Base-by-base conservation (phyloP, 2,329 filamentous ascomycete genomes). In the Fusarium miscanthi region DNA sequence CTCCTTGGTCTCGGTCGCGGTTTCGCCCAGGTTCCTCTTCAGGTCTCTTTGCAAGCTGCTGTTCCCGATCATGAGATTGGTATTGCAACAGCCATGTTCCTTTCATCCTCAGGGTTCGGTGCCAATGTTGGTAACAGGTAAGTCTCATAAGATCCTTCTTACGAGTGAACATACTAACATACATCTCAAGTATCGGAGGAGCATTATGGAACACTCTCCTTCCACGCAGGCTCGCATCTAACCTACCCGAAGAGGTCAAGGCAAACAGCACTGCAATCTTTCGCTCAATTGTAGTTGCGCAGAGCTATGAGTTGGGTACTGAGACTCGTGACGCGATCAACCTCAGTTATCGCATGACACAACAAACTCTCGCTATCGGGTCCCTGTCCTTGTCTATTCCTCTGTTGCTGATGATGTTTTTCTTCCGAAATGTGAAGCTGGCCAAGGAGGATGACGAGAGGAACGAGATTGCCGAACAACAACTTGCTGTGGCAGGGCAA, bases 41-140 rank as follows among this genome's bases (percentile, higher is more conserved):
- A 25, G 77, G 74, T 12, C 77, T 80, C 45, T 76, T 70, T 81
- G 1, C 80, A 82, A 23, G 80, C 78, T 3, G 75, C 77, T 6
- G 77, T 82, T 2, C 52, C 76, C 11, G 61, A 74, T 6, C 74
- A 81, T 25, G 78, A 82, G 4, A 78, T 82, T 19, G 79, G 79
- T 2, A 78, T 81, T 17, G 81, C 77, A 4, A 82, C 79, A 1
- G 77, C 71, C 5, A 74, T 82, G 2, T 82, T 81, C 62, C 80
- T 78, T 30, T 78, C 80, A 0, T 74, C 77, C 0, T 79, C 79
- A 65, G 79, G 79, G 53, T 52, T 80, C 30, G 56, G 80, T 43
- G 53, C 63, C 21, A 72, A 73, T 31, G 74, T 81, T 38, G 80
- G 80, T 4, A 80, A 77, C 2, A 77, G 75, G 75, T 63, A 48